Evolutionary conservation across 495 filamentous ascomycete species (phyloP).

Genomic region (Clohesyomyces aquaticus): DNA sequence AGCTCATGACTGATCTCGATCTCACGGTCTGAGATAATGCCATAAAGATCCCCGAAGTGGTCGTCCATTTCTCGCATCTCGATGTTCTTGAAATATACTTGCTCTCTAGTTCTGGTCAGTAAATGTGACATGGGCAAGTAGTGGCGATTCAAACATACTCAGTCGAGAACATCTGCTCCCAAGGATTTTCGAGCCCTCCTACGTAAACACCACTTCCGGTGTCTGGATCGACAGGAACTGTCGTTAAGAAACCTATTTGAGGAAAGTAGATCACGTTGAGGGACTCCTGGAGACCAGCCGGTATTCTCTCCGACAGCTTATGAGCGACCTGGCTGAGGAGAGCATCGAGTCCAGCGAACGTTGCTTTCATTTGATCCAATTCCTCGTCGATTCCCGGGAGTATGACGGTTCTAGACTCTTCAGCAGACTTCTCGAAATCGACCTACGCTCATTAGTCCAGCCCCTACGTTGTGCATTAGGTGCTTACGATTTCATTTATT

Average conservation of each 20-base stretch:
- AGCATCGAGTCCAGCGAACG: conserved; percentile 74
- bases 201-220: conserved; percentile 68
- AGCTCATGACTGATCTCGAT: conserved; percentile 87
- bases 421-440: conserved; percentile 78
- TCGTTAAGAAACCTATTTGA: conserved; percentile 86
- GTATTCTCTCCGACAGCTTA: conserved; percentile 58
- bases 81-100: conserved; percentile 85
- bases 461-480: not conserved
- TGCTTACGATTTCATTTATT: conserved; percentile 65
- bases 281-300: conserved; percentile 61
- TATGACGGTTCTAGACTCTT: conserved; percentile 74
- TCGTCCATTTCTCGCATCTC: conserved; percentile 84
- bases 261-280: conserved; percentile 87
- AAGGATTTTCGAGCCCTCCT: conserved; percentile 62
- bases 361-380: conserved; percentile 76
- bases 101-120: conserved; percentile 42
- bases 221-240: conserved; percentile 65
- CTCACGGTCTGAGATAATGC: conserved; percentile 84
- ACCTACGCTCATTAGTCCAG: conserved; percentile 52
- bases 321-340: conserved; percentile 59
- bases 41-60: conserved; percentile 82
- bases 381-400: conserved; percentile 71
- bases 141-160: conserved; percentile 44
- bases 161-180: conserved; percentile 79
- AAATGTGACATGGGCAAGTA: not conserved